A percentile compares a stretch with the other conserved stretches of the same genome.
Evolutionary conservation across 2,329 filamentous ascomycete genomes (phyloP).

Genomic region (Stemphylium vesicarium): DNA sequence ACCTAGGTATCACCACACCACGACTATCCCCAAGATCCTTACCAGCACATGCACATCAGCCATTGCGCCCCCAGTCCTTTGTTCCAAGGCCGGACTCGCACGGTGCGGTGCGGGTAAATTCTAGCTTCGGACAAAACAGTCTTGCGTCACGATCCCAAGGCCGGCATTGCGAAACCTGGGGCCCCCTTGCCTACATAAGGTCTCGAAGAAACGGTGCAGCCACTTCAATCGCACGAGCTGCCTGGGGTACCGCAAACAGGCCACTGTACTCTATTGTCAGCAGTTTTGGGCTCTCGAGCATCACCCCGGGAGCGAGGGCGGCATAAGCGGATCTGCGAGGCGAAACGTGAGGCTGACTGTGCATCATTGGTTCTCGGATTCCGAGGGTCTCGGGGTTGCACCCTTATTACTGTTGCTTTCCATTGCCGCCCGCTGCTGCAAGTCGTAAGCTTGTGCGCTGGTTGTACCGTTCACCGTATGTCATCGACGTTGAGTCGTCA

Average conservation of each 20-base stretch:
- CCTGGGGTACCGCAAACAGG: conserved; percentile 19
- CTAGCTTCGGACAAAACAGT: conserved; percentile 27
- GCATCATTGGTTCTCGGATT: too few relatives aligned
- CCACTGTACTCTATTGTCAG: conserved; percentile 12
- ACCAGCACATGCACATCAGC: neutral
- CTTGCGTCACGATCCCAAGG: conserved; percentile 18
- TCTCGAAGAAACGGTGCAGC: conserved; percentile 7
- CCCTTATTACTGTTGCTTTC: too few relatives aligned
- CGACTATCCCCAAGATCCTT: neutral
- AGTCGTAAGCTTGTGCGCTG: too few relatives aligned
- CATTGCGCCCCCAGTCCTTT: conserved; percentile 4
- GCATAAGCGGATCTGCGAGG: too few relatives aligned
- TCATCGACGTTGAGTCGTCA: too few relatives aligned
- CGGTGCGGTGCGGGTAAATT: neutral
- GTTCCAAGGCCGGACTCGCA: conserved; percentile 16
- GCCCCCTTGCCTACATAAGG: conserved; percentile 12
- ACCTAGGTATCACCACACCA: neutral
- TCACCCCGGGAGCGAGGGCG: too few relatives aligned
- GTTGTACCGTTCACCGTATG: too few relatives aligned
- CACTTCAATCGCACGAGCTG: conserved; percentile 1
- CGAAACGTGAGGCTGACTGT: too few relatives aligned
- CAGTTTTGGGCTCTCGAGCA: too few relatives aligned
- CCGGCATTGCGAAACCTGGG: conserved; percentile 14
- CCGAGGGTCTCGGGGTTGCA: too few relatives aligned
- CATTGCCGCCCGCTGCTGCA: too few relatives aligned